phyloP scores from a whole-genome alignment of 2,329 filamentous ascomycete genomes.

The Alternaria sp. region DNA sequence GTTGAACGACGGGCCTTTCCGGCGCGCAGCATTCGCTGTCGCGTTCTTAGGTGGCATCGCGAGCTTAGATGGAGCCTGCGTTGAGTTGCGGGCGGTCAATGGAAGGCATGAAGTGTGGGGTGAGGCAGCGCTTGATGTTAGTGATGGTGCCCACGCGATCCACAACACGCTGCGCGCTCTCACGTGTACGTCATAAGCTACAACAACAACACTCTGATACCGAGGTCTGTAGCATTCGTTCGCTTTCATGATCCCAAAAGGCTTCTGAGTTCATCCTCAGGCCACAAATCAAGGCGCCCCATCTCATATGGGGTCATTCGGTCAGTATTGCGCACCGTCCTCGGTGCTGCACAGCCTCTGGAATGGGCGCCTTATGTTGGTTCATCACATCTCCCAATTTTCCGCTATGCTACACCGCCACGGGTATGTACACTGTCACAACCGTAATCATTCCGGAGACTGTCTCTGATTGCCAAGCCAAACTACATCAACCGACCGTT shows the following conservation, averaged over 20 bases:
- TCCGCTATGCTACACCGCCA: not conserved
- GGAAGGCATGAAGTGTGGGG: not conserved
- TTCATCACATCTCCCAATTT: not conserved
- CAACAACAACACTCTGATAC: not conserved
- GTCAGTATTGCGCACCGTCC: not conserved
- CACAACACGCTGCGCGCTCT: conserved; percentile 9
- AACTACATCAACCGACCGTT: not conserved
- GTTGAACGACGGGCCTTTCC: conserved; percentile 47
- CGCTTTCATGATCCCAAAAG: not conserved
- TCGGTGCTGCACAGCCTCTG: not conserved
- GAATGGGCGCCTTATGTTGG: not conserved
- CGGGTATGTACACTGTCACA: not conserved
- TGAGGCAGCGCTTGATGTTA: not conserved
- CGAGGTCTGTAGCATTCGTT: not conserved
- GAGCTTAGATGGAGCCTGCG: not conserved
- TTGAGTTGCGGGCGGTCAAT: not conserved
- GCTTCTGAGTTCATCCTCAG: not conserved
- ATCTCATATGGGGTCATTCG: not conserved
- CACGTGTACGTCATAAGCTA: conserved; percentile 12
- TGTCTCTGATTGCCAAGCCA: not conserved
- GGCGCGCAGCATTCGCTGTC: conserved; percentile 21
- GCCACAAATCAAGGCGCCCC: not conserved
- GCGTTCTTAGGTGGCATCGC: conserved; percentile 38
- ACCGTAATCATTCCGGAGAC: not conserved
- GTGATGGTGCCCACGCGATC: not conserved